phyloP scores from a whole-genome alignment of 2,329 filamentous ascomycete genomes.

The Pseudogymnoascus sp. region DNA sequence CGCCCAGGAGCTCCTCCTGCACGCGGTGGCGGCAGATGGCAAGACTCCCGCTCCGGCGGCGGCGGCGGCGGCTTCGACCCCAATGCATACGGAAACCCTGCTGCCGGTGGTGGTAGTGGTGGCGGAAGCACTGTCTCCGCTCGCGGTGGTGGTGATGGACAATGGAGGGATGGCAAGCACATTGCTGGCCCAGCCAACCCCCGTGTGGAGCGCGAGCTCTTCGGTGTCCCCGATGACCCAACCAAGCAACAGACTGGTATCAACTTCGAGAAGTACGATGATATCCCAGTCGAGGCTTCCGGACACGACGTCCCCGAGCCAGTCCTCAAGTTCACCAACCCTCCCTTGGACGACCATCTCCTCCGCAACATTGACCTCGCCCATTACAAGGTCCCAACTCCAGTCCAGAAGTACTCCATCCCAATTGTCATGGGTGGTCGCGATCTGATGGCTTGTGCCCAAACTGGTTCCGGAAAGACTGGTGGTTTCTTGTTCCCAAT shows the following conservation, averaged over 20 bases:
- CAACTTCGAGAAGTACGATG: conserved; percentile 99
- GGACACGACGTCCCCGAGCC: conserved; percentile 90
- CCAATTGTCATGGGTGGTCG: conserved; percentile 97
- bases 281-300: conserved; percentile 96
- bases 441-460: conserved; percentile 98
- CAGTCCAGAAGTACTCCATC: conserved; percentile 98
- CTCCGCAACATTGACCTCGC: conserved; percentile 89
- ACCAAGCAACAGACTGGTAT: conserved; percentile 96
- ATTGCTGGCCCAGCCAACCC: conserved; percentile 81
- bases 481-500: conserved; percentile 99
- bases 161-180: conserved; percentile 97
- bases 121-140: conserved; percentile 44
- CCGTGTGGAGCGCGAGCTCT: conserved; percentile 90
- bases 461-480: conserved; percentile 99
- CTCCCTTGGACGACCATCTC: conserved; percentile 89
- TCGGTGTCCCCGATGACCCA: conserved; percentile 83
- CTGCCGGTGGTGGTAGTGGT: conserved; percentile 32
- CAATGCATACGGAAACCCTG: conserved; percentile 46
- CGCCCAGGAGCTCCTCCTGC: conserved; percentile 25
- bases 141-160: conserved; percentile 85
- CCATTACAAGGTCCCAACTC: conserved; percentile 91
- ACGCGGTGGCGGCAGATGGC: conserved; percentile 31
- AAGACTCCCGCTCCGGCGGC: conserved; percentile 20
- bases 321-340: conserved; percentile 84
- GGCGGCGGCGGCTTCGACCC: conserved; percentile 41